Evolutionary conservation across 495 filamentous ascomycete genomes (phyloP), one percentile per base, ranked within the genome.

Genomic region (Bacidia rubella): DNA sequence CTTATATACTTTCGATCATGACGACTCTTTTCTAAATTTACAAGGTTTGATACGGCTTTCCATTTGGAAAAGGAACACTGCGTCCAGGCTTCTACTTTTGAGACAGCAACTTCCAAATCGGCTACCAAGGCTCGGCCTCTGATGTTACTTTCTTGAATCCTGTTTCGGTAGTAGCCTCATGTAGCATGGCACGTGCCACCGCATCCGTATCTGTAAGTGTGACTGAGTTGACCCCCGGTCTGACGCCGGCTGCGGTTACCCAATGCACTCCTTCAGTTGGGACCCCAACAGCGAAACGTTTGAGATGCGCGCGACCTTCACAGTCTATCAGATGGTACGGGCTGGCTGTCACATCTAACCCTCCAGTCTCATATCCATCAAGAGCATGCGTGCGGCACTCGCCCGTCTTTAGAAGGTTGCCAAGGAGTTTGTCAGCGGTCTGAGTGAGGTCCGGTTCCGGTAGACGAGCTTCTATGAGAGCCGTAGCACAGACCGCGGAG

Each of bases 401-500:
- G 40, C 58, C 58, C 15, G 55, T 51, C 32, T 58, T 40, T 20
- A 55, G 21, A 1, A 60, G 47, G 20, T 60, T 44, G 25, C 38
- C 22, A 15, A 60, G 51, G 11, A 60, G 48, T 15, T 58, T 51
- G 38, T 60, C 58, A 23, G 39, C 55, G 11, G 58, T 58, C 10
- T 39, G 27, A 9, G 51, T 21, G 2, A 60, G n/a, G n/a, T 46
- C 41, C 11, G 55, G 50, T 29, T 60, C 55, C 2, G 59, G 59
- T 32, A 61, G 32, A 15, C 56, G 53, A 20, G 59, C 59, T 32
- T 61, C 59, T 25, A 61, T 54, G 23, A 61, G 49, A 2, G 56
- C 56, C 4, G 53, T 49, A 11, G 29, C 47, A 11, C 47, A 20
- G 2, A 49, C 47, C 20, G 47, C 35, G 23, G 47, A 49, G 11